These are phyloP conservation scores for Coccinonectria pachysandricola DNA, from an alignment of 2,329 filamentous ascomycete genomes.

Conservation along the genomic window DNA sequence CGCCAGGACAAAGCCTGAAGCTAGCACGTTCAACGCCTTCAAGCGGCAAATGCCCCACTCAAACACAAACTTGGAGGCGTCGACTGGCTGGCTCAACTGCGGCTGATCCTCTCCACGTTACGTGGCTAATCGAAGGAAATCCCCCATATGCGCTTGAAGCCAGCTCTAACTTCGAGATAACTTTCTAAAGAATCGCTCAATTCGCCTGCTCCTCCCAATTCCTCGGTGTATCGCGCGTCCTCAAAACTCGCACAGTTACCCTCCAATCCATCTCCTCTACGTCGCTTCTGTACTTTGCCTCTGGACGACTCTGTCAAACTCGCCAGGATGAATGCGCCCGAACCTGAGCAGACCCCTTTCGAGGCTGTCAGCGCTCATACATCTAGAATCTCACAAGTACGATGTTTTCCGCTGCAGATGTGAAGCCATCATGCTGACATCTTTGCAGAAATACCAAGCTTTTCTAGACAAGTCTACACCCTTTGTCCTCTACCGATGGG, in stretches of 20 bases:
- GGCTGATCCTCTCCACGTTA: slow-evolving; percentile 11
- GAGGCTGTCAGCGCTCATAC: slow-evolving; percentile 82
- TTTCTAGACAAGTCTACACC: slow-evolving; percentile 91
- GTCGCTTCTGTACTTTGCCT: not conserved
- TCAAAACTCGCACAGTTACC: too few species aligned
- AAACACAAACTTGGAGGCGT: too few species aligned
- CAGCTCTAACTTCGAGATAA: slow-evolving; percentile 4
- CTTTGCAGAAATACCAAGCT: slow-evolving; percentile 73
- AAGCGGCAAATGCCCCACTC: too few species aligned
- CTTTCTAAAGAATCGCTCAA: too few species aligned
- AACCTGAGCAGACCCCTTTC: slow-evolving; percentile 87
- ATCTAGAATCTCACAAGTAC: slow-evolving; percentile 59
- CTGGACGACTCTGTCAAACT: slow-evolving; percentile 4
- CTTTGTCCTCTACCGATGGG: slow-evolving; percentile 81
- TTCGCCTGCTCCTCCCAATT: too few species aligned
- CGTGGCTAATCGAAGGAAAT: slow-evolving; percentile 18
- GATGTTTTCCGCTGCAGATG: slow-evolving; percentile 16
- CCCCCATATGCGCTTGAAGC: too few species aligned
- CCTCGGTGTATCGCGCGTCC: slow-evolving; percentile 3
- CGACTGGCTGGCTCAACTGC: slow-evolving; percentile 1
- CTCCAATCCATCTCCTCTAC: not conserved
- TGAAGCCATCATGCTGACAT: slow-evolving; percentile 5
- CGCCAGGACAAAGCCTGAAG: too few species aligned
- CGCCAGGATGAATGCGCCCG: slow-evolving; percentile 66
- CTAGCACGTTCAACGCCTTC: too few species aligned